A percentile compares a stretch with the other conserved stretches of the same genome.
These are phyloP conservation scores for Xerocomus potaroensis DNA, from an alignment of 768 basidiomycete species.

Conservation along the genomic window DNA sequence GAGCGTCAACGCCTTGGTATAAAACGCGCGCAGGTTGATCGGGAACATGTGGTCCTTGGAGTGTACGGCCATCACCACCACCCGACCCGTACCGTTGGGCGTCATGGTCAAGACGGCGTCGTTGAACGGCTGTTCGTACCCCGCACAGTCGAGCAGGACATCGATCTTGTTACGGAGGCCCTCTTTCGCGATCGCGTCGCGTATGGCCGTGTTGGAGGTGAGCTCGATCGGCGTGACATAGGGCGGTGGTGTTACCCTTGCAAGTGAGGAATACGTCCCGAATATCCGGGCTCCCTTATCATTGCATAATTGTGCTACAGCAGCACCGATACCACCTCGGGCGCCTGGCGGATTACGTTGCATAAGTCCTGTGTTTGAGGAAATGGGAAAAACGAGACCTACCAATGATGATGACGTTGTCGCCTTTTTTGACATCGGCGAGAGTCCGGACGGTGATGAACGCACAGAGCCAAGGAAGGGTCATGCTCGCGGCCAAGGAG, in stretches of 20 bases:
- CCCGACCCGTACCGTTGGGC: conserved; percentile 30
- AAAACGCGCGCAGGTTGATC: conserved; percentile 30
- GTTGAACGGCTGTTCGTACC: conserved; percentile 31
- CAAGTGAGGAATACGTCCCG: conserved; percentile 33
- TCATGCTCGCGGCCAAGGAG: conserved; percentile 32
- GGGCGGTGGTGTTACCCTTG: conserved; percentile 19
- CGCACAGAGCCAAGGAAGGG: conserved; percentile 33
- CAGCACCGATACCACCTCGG: conserved; percentile 33
- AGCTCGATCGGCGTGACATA: conserved; percentile 32
- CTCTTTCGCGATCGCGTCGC: conserved; percentile 24
- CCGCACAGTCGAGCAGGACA: conserved; percentile 33
- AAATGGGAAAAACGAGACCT: neutral
- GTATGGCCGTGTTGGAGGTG: conserved; percentile 28
- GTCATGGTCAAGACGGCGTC: conserved; percentile 33
- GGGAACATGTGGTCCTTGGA: conserved; percentile 30
- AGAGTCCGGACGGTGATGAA: conserved; percentile 36
- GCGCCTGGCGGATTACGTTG: conserved; percentile 21
- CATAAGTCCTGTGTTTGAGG: neutral
- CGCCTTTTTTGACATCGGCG: conserved; percentile 29
- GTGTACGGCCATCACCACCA: conserved; percentile 34
- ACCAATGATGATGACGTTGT: conserved; percentile 34
- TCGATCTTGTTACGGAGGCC: conserved; percentile 30
- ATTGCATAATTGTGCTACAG: conserved; percentile 30
- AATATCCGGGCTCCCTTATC: conserved; percentile 32
- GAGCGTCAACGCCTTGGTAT: conserved; percentile 28